phyloP scores from a whole-genome alignment of 2,329 filamentous ascomycete genomes.

The Claviceps purpurea region DNA sequence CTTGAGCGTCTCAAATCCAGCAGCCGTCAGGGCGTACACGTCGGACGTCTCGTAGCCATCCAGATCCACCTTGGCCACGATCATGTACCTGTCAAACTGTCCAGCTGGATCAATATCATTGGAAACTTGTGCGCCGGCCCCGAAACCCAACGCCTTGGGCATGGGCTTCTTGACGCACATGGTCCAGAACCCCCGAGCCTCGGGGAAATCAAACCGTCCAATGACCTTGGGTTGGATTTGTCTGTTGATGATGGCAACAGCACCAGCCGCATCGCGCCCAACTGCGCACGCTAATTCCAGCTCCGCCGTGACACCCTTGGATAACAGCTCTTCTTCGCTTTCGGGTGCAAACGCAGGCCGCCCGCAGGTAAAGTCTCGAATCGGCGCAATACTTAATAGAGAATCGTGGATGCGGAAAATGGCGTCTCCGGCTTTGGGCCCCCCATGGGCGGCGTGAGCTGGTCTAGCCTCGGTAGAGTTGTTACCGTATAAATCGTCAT shows the following conservation, averaged over 20 bases:
- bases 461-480: conserved; percentile 49
- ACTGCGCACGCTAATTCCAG: conserved; percentile 47
- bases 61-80: conserved; percentile 59
- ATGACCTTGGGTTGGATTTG: conserved; percentile 63
- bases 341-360: conserved; percentile 31
- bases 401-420: conserved; percentile 65
- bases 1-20: conserved; percentile 59
- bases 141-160: conserved; percentile 38
- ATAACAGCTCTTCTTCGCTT: conserved; percentile 29
- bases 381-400: conserved; percentile 65
- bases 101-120: conserved; percentile 45
- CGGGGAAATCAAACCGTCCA: conserved; percentile 57
- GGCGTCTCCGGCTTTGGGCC: conserved; percentile 47
- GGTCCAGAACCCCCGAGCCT: conserved; percentile 70
- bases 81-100: conserved; percentile 67
- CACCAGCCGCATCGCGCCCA: conserved; percentile 52
- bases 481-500: conserved; percentile 47
- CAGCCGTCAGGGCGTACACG: conserved; percentile 61
- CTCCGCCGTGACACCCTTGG: conserved; percentile 36
- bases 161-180: conserved; percentile 55
- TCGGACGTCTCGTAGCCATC: conserved; percentile 64
- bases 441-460: conserved; percentile 24
- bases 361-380: conserved; percentile 62
- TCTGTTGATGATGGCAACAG: conserved; percentile 63
- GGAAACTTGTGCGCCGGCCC: conserved; percentile 33